Evolutionary conservation across 352 stramenopile species (phyloP).

Genomic region (Plasmopara viticola): DNA sequence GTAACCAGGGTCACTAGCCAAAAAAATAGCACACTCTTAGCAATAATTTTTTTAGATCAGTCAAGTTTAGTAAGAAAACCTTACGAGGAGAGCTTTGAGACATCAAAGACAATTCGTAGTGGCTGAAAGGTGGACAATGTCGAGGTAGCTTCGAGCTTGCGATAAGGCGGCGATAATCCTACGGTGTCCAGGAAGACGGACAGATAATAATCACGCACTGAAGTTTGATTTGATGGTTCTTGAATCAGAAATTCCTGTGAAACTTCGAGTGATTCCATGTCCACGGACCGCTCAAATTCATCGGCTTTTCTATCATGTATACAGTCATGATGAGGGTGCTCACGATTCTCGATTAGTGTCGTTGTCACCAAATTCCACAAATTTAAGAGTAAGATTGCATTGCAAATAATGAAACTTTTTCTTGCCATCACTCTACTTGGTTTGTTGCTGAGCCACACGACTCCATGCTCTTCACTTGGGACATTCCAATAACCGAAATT

Average conservation of each 20-base stretch:
- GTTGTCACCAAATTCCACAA: background rate
- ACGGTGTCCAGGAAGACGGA: constrained; percentile 41
- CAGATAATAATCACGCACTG: constrained; percentile 18
- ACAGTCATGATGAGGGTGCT: constrained; percentile 45
- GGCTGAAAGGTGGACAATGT: constrained; percentile 41
- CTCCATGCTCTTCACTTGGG: too few relatives aligned
- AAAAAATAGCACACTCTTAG: background rate
- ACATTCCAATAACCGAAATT: constrained; percentile 6
- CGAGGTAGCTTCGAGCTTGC: constrained; percentile 25
- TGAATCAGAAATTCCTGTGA: constrained; percentile 25
- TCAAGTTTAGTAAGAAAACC: background rate
- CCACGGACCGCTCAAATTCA: constrained; percentile 39
- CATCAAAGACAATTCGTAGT: constrained; percentile 71
- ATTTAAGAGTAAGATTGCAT: background rate
- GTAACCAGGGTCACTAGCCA: constrained; percentile 47
- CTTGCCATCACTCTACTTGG: constrained; percentile 1
- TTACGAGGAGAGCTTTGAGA: constrained; percentile 65
- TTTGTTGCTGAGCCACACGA: background rate
- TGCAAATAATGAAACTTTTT: background rate
- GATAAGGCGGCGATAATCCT: constrained; percentile 20
- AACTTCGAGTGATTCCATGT: constrained; percentile 28
- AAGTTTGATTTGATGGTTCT: constrained; percentile 6
- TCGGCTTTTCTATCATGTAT: constrained; percentile 62
- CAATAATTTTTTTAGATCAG: background rate
- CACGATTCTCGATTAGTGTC: background rate